A percentile compares a stretch with the other conserved stretches of the same genome.
Evolutionary conservation across 2,329 filamentous ascomycete species (phyloP).

Genomic region (Exserohilum rostratum): DNA sequence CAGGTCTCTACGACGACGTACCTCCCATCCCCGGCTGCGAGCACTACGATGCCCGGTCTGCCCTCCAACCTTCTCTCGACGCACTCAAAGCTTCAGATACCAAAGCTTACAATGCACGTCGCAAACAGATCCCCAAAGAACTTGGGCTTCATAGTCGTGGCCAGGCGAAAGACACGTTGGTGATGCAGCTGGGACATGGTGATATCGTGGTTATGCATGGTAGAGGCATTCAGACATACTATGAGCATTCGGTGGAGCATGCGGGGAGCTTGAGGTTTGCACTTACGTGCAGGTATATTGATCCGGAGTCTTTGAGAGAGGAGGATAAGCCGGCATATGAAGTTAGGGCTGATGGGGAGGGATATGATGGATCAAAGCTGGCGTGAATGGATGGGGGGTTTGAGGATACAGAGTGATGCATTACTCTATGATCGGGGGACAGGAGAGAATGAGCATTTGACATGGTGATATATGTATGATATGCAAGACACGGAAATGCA

Average conservation of each 20-base stretch:
- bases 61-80: conserved; percentile 37
- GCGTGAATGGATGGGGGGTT: neutral
- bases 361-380: conserved; percentile 44
- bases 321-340: conserved; percentile 49
- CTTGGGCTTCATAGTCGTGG: conserved; percentile 42
- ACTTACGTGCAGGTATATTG: conserved; percentile 62
- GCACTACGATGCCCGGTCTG: conserved; percentile 44
- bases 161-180: conserved; percentile 48
- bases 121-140: conserved; percentile 47
- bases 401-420: neutral
- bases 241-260: conserved; percentile 64
- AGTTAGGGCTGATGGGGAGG: conserved; percentile 42
- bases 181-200: conserved; percentile 63
- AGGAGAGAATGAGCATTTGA: too few relatives aligned
- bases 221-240: conserved; percentile 62
- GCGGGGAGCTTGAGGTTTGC: conserved; percentile 61
- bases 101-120: conserved; percentile 29
- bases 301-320: conserved; percentile 51
- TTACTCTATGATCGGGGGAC: neutral
- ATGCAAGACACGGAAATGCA: neutral
- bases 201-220: conserved; percentile 71
- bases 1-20: conserved; percentile 42
- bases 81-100: conserved; percentile 23
- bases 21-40: conserved; percentile 37
- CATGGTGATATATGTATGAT: neutral